phyloP scores from a whole-genome alignment of 2,329 filamentous ascomycete genomes.

The Verticillium klebahnii region DNA sequence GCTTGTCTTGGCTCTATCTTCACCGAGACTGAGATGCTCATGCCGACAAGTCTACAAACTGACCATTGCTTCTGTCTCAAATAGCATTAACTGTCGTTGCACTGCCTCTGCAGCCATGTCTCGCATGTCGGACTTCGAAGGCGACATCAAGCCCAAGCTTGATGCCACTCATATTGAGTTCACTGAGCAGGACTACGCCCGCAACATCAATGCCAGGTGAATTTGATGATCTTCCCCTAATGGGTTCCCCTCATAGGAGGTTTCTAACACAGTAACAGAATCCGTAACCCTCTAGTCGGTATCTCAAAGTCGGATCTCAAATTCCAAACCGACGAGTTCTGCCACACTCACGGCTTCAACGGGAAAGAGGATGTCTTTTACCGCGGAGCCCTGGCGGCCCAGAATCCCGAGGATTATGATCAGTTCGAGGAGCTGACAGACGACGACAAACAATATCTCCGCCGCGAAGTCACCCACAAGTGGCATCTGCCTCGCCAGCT shows the following conservation, averaged over 20 bases:
- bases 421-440: constrained; percentile 39
- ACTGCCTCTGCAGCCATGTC: not conserved
- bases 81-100: not conserved
- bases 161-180: constrained; percentile 14
- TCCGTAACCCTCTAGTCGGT: constrained; percentile 44
- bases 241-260: not conserved
- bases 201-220: constrained; percentile 26
- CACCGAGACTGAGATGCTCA: not conserved
- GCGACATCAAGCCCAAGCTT: constrained; percentile 11
- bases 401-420: constrained; percentile 43
- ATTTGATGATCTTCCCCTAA: not conserved
- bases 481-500: constrained; percentile 45
- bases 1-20: not conserved
- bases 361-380: constrained; percentile 39
- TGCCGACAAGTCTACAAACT: not conserved
- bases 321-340: constrained; percentile 49
- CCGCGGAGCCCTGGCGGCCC: constrained; percentile 48
- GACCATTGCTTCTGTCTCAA: not conserved
- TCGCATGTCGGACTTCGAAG: constrained; percentile 15
- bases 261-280: constrained; percentile 19
- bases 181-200: constrained; percentile 18
- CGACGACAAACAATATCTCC: constrained; percentile 33
- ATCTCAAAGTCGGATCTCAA: constrained; percentile 48
- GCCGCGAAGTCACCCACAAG: constrained; percentile 39
- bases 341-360: constrained; percentile 37